Evolutionary conservation across 2,329 filamentous ascomycete species (phyloP).

Genomic region (Dissoconium aciculare): DNA sequence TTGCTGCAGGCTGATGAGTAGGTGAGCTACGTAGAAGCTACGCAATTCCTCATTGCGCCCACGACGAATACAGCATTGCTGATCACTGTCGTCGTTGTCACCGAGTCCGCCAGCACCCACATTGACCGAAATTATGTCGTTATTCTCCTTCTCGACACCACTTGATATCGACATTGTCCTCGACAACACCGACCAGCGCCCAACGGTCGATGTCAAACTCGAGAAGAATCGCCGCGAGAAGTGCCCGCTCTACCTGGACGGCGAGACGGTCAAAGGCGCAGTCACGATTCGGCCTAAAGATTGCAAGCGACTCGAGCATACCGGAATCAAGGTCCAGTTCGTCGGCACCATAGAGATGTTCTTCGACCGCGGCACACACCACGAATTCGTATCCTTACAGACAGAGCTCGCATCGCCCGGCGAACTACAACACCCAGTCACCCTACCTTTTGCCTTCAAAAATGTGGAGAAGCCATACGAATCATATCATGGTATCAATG

Average conservation of each 20-base stretch:
- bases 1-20: too few relatives aligned
- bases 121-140: constrained; percentile 68
- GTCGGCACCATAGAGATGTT: constrained; percentile 99
- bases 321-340: constrained; percentile 98
- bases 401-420: constrained; percentile 94
- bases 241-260: constrained; percentile 92
- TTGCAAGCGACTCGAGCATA: constrained; percentile 94
- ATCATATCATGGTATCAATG: constrained; percentile 98
- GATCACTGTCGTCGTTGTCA: too few relatives aligned
- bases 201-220: constrained; percentile 93
- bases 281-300: constrained; percentile 95
- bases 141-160: constrained; percentile 86
- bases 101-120: too few relatives aligned
- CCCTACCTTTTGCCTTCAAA: constrained; percentile 99
- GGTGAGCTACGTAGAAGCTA: too few relatives aligned
- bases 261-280: constrained; percentile 91
- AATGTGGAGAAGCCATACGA: constrained; percentile 99
- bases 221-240: constrained; percentile 97
- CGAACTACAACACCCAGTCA: constrained; percentile 96
- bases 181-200: constrained; percentile 82
- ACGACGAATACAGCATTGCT: too few relatives aligned
- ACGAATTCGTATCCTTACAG: constrained; percentile 94
- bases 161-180: constrained; percentile 98
- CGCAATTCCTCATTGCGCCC: too few relatives aligned
- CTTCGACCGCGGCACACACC: constrained; percentile 97